phyloP scores from a whole-genome alignment of 768 basidiomycete species.

The Naematelia aurantialba region DNA sequence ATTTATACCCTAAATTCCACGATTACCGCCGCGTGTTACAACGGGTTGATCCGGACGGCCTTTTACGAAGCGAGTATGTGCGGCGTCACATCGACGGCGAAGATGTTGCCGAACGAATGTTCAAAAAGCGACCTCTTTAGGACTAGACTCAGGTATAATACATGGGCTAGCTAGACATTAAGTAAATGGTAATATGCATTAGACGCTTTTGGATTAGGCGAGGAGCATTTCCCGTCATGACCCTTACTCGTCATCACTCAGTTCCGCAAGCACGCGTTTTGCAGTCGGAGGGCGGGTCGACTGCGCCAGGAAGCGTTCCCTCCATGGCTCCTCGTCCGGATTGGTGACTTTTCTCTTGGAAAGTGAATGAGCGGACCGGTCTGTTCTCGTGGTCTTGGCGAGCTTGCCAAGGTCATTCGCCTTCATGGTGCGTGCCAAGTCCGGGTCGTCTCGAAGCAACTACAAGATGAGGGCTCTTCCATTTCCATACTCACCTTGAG shows the following conservation, averaged over 20 bases:
- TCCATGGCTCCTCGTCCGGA: slow-evolving; percentile 41
- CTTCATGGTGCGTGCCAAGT: slow-evolving; percentile 30
- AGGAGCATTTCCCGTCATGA: slow-evolving; percentile 1
- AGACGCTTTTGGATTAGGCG: not conserved
- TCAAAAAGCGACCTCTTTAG: slow-evolving; percentile 48
- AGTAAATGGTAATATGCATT: not conserved
- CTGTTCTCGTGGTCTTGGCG: not conserved
- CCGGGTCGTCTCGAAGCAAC: slow-evolving; percentile 33
- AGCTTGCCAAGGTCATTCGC: slow-evolving; percentile 43
- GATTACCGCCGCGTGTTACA: slow-evolving; percentile 68
- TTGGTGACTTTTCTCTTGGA: slow-evolving; percentile 5
- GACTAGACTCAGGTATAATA: not conserved
- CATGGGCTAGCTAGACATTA: not conserved
- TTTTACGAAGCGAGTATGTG: slow-evolving; percentile 85
- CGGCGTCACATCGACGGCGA: slow-evolving; percentile 78
- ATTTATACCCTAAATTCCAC: slow-evolving; percentile 74
- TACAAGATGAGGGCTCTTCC: not conserved
- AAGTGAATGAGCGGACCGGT: not conserved
- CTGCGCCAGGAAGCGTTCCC: slow-evolving; percentile 18
- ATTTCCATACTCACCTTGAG: slow-evolving; percentile 21
- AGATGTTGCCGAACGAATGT: slow-evolving; percentile 54
- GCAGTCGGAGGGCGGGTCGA: not conserved
- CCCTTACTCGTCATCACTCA: slow-evolving; percentile 25
- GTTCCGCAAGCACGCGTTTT: slow-evolving; percentile 19
- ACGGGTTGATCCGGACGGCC: slow-evolving; percentile 62